These are phyloP conservation scores for Salvia hispanica DNA, from an alignment of 257 asterid genomes.

Conservation along the genomic window DNA sequence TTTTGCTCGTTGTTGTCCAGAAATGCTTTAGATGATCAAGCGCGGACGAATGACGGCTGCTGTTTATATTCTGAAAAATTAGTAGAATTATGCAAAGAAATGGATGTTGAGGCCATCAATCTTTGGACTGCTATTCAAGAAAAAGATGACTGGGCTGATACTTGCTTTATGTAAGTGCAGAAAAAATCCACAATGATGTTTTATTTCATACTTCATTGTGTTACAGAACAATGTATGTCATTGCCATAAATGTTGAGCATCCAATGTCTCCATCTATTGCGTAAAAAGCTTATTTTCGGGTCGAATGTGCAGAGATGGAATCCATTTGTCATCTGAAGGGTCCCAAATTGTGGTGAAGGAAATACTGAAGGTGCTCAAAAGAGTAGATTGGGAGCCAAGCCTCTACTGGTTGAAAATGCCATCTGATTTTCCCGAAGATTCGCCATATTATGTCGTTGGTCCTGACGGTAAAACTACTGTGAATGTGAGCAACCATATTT, in stretches of 20 bases:
- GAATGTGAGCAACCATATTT: conserved; percentile 40
- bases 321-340: conserved; percentile 74
- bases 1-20: conserved; percentile 29
- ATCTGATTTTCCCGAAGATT: conserved; percentile 60
- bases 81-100: conserved; percentile 51
- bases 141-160: conserved; percentile 46
- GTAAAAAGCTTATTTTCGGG: conserved; percentile 2
- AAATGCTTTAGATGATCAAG: conserved; percentile 46
- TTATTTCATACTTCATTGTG: too few relatives aligned
- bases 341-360: conserved; percentile 64
- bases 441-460: conserved; percentile 53
- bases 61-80: conserved; percentile 57
- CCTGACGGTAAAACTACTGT: conserved; percentile 47
- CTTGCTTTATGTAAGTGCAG: conserved; percentile 53
- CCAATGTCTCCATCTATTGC: too few relatives aligned
- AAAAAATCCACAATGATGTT: too few relatives aligned
- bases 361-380: conserved; percentile 63
- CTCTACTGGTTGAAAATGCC: conserved; percentile 66
- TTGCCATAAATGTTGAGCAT: too few relatives aligned
- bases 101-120: conserved; percentile 54
- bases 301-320: conserved; percentile 65
- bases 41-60: conserved; percentile 53
- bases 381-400: conserved; percentile 80
- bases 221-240: too few relatives aligned
- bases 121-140: conserved; percentile 57